Conservation (phyloP, 257 asterid genomes). For the Scutellaria baicalensis region DNA sequence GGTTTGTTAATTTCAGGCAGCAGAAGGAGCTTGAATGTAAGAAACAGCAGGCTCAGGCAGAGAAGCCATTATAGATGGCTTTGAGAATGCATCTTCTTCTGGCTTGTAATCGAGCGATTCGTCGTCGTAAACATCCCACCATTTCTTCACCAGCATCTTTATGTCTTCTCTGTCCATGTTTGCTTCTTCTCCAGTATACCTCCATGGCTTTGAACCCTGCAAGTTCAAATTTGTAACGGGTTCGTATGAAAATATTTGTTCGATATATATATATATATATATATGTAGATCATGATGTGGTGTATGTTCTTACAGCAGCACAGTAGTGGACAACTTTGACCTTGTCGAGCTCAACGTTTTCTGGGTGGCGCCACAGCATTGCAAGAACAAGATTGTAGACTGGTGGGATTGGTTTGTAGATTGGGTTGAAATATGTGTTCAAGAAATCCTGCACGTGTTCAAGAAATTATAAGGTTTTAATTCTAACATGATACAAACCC, state of each 20-base stretch:
- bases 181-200: slow-evolving; percentile 50
- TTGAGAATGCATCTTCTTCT: slow-evolving; percentile 35
- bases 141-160: slow-evolving; percentile 49
- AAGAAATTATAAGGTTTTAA: no score
- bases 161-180: slow-evolving; percentile 69
- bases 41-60: slow-evolving; percentile 49
- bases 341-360: slow-evolving; percentile 46
- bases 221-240: no score
- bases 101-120: slow-evolving; percentile 48
- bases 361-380: slow-evolving; percentile 74
- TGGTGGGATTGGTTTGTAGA: slow-evolving; percentile 57
- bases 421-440: slow-evolving; percentile 48
- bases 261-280: neutral
- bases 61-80: slow-evolving; percentile 36
- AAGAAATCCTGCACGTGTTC: no score
- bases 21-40: slow-evolving; percentile 62
- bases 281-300: no score
- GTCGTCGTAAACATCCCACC: slow-evolving; percentile 63
- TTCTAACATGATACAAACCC: no score
- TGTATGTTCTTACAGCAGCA: slow-evolving; percentile 63
- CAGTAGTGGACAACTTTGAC: slow-evolving; percentile 68
- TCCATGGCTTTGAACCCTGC: slow-evolving; percentile 69
- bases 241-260: no score
- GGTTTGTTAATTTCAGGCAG: slow-evolving; percentile 29
- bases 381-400: slow-evolving; percentile 60